A percentile compares a stretch with the other conserved stretches of the same genome.
Evolutionary conservation across 1,139 yeast genomes (phyloP).

Genomic region (Pichia sp.): DNA sequence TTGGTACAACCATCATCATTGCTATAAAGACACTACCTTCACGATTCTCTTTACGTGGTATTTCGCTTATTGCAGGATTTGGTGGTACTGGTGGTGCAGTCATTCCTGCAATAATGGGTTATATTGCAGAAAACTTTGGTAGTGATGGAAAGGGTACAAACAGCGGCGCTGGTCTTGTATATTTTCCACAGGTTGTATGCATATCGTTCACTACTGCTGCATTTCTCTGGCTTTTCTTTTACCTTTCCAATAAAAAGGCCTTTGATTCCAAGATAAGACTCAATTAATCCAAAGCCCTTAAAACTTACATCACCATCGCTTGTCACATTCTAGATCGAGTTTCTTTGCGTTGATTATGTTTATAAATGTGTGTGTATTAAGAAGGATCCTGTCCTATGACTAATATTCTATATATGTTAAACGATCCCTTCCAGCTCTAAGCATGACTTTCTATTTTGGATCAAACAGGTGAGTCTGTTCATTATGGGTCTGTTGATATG

Average conservation of each 20-base stretch:
- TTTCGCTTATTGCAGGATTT: conserved; percentile 70
- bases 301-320: no score
- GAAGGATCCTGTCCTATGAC: no score
- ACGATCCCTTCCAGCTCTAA: no score
- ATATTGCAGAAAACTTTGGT: conserved; percentile 22
- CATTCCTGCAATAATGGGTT: conserved; percentile 57
- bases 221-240: conserved; percentile 22
- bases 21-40: conserved; percentile 58
- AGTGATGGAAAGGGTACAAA: conserved; percentile 12
- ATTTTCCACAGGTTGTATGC: conserved; percentile 23
- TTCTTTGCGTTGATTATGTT: no score
- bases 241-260: conserved; percentile 13
- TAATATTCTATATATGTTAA: no score
- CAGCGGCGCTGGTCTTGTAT: conserved; percentile 23
- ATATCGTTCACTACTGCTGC: conserved; percentile 19
- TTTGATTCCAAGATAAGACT: conserved; percentile 15
- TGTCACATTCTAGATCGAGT: no score
- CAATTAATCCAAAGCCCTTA: no score
- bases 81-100: conserved; percentile 81
- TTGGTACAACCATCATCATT: conserved; percentile 67
- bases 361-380: no score
- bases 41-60: conserved; percentile 55
- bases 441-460: no score
- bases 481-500: no score
- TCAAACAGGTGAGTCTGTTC: no score